Percentiles rank a stretch among this genome's conserved stretches.
phyloP scores from a whole-genome alignment of 345 rosid genomes.

The Linum usitatissimum region DNA sequence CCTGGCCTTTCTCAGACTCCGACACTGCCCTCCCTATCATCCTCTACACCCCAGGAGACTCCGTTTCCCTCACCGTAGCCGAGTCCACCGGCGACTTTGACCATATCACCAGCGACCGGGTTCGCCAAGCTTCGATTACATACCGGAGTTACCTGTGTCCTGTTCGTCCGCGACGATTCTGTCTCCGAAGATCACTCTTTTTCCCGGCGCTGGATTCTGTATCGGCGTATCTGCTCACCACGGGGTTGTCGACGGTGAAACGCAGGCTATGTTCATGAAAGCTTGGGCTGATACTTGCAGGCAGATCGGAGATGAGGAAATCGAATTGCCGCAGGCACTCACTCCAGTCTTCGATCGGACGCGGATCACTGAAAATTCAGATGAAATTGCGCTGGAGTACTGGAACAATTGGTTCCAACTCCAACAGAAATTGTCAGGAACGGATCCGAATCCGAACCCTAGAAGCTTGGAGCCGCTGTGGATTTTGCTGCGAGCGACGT shows the following conservation, averaged over 20 bases:
- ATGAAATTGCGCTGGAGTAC: constrained; percentile 4
- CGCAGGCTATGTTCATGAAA: constrained; percentile 8
- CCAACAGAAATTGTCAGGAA: background rate
- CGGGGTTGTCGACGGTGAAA: constrained; percentile 13
- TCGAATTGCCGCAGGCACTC: constrained; percentile 4
- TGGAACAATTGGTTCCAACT: constrained; percentile 3
- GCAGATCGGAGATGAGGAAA: background rate
- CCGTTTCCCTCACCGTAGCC: constrained; percentile 14
- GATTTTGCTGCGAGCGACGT: constrained; percentile 1
- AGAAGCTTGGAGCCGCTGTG: constrained; percentile 7
- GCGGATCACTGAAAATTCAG: background rate
- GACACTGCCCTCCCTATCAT: constrained; percentile 1
- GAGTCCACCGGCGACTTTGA: constrained; percentile 11
- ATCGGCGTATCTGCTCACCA: constrained; percentile 15
- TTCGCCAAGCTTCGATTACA: background rate
- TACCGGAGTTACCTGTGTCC: constrained; percentile 6
- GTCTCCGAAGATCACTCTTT: constrained; percentile 13
- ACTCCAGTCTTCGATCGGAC: constrained; percentile 14
- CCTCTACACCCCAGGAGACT: constrained; percentile 8
- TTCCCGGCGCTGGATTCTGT: constrained; percentile 12
- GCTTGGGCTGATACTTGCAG: constrained; percentile 16
- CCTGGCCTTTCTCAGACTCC: constrained; percentile 1
- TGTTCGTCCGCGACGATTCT: constrained; percentile 2
- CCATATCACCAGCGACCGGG: constrained; percentile 1
- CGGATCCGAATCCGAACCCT: background rate